Evolutionary conservation across 2,329 filamentous ascomycete genomes (phyloP).

Genomic region (Fusarium dlaminii): DNA sequence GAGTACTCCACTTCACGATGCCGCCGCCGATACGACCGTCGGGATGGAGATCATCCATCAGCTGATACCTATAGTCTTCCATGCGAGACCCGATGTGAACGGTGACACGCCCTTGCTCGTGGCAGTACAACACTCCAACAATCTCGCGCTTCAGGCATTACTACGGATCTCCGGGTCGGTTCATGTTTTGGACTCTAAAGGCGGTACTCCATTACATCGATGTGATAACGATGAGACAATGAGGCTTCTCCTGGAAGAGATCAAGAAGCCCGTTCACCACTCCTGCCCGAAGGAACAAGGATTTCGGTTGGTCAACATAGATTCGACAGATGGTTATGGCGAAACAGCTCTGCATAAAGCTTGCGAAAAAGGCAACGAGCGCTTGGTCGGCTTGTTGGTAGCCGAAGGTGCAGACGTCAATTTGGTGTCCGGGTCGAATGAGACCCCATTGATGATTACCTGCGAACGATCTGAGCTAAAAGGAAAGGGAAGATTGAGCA

Average conservation of each 20-base stretch:
- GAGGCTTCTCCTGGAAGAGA: slow-evolving; percentile 1
- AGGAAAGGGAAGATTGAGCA: background rate
- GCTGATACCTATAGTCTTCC: background rate
- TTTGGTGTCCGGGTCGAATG: background rate
- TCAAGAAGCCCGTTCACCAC: slow-evolving; percentile 11
- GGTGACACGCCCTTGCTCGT: slow-evolving; percentile 9
- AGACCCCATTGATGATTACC: slow-evolving; percentile 6
- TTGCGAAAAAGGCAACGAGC: slow-evolving; percentile 7
- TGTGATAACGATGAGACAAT: background rate
- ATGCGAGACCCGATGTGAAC: background rate
- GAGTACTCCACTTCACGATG: slow-evolving; percentile 5
- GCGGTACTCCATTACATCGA: slow-evolving; percentile 9
- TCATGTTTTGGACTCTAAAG: slow-evolving; percentile 1
- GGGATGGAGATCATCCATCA: slow-evolving; percentile 1
- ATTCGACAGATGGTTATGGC: slow-evolving; percentile 8
- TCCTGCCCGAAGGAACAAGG: background rate
- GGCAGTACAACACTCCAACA: slow-evolving; percentile 15
- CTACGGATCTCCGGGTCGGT: background rate
- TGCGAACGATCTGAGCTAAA: background rate
- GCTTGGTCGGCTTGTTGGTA: slow-evolving; percentile 8
- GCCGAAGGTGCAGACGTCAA: slow-evolving; percentile 9
- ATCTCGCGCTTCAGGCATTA: background rate
- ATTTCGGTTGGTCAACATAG: background rate
- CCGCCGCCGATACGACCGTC: background rate
- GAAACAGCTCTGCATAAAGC: slow-evolving; percentile 14